These are phyloP conservation scores for Cystobasidium onofrii DNA, from an alignment of 768 basidiomycete genomes.

Conservation along the genomic window DNA sequence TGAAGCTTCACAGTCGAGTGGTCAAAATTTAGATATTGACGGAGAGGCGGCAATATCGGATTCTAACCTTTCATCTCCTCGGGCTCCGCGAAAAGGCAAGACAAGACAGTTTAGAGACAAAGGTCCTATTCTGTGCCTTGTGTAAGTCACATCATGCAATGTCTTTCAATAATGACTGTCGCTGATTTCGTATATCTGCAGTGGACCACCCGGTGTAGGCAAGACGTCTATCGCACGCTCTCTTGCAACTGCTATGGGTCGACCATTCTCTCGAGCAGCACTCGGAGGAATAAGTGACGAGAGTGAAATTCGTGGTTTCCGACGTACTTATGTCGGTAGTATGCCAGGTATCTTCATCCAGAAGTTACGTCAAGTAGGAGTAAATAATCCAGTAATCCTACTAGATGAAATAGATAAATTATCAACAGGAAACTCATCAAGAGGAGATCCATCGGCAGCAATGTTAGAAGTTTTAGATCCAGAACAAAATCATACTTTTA, in stretches of 20 bases:
- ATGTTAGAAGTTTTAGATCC: constrained; percentile 76
- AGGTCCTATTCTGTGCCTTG: constrained; percentile 40
- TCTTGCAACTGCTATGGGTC: constrained; percentile 67
- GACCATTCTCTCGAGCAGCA: constrained; percentile 86
- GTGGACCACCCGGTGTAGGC: constrained; percentile 78
- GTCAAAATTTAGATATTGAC: neutral
- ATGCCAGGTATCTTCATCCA: constrained; percentile 53
- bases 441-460: constrained; percentile 85
- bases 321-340: constrained; percentile 64
- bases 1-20: neutral
- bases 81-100: neutral
- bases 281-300: constrained; percentile 89
- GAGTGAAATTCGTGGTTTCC: constrained; percentile 69
- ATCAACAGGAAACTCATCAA: constrained; percentile 44
- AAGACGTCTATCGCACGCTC: constrained; percentile 88
- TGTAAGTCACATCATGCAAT: constrained; percentile 59
- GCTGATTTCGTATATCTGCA: constrained; percentile 51
- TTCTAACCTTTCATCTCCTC: neutral
- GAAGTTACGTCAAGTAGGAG: constrained; percentile 72
- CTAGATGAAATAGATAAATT: constrained; percentile 92
- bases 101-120: constrained; percentile 26
- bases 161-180: constrained; percentile 44
- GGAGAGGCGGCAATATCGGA: neutral
- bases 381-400: constrained; percentile 69
- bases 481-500: constrained; percentile 41